Base-by-base conservation (phyloP, 2,329 filamentous ascomycete genomes). In the Calonectria hawksworthii region DNA sequence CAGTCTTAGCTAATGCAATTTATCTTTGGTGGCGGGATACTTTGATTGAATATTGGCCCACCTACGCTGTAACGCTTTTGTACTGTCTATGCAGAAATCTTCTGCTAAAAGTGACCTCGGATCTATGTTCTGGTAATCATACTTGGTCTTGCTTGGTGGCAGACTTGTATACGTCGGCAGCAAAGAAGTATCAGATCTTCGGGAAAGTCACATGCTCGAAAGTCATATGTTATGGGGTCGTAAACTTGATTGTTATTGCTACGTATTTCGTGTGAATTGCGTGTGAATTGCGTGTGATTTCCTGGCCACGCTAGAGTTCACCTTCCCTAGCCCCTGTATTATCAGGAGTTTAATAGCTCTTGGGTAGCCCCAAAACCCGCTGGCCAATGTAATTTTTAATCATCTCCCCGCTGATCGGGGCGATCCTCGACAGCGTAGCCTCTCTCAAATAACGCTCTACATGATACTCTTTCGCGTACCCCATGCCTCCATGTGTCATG, bases 371-470 rank as follows among this genome's bases (percentile, higher is more conserved):
- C 10, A 73, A 26, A 41, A 73, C 66, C 3, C 66, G 34, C 28
- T 73, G 71, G 0, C 74, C 71, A 6, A 75, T 71, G 32, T 75
- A 75, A 41, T 74, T 75, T 38, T 75, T 75, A 30, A 75, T 75
- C 71, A 75, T 75, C 32, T 75, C 74, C 21, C 52, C 71, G 23
- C 74, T 75, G 14, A 74, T 32, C 2, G 74, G 71, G 9, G 74
- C 74, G 4, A 75, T 69, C 9, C 74, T 28, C 14, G 74, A 41
- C 21, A 75, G n/a, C 2, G 28, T 68, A 10, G 71, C 10, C 50
- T 74, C 71, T 36, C 71, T 47, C 18, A 74, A 14, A n/a, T 75
- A 75, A 5, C 74, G 70, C 32, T 75, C 74, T 3, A 75, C 71
- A 26, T 75, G 71, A 26, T 75, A 75, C 6, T 73, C 74, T 41